Conservation (phyloP, 306 rosid species). For the Trifolium subterraneum region DNA sequence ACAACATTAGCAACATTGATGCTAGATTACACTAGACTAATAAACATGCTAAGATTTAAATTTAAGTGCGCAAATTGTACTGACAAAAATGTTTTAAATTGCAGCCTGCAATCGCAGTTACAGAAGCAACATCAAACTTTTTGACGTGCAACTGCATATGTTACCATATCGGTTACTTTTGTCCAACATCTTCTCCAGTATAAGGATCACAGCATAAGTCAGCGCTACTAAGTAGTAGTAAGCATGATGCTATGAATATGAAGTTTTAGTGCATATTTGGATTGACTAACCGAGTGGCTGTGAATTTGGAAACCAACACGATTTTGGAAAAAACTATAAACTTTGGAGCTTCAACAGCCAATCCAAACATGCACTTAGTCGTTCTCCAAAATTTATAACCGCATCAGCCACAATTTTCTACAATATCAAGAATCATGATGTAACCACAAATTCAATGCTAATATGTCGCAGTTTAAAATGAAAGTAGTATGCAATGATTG, state of each 20-base stretch:
- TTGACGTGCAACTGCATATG: background rate
- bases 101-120: background rate
- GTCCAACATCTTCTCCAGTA: background rate
- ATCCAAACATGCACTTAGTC: too few relatives aligned
- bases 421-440: background rate
- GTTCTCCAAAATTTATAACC: background rate
- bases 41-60: background rate
- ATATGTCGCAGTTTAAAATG: background rate
- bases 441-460: background rate
- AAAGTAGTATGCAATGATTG: background rate
- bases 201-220: background rate
- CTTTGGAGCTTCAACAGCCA: too few relatives aligned
- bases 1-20: constrained; percentile 28
- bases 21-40: background rate
- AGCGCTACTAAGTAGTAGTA: too few relatives aligned
- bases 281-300: too few relatives aligned
- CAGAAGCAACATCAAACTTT: background rate
- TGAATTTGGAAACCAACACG: too few relatives aligned
- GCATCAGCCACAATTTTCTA: background rate
- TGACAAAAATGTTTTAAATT: background rate
- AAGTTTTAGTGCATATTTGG: too few relatives aligned
- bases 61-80: background rate
- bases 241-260: too few relatives aligned
- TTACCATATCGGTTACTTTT: background rate
- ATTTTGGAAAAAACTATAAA: too few relatives aligned